Conservation (phyloP, 352 stramenopile species). For the Phytophthora megakarya region DNA sequence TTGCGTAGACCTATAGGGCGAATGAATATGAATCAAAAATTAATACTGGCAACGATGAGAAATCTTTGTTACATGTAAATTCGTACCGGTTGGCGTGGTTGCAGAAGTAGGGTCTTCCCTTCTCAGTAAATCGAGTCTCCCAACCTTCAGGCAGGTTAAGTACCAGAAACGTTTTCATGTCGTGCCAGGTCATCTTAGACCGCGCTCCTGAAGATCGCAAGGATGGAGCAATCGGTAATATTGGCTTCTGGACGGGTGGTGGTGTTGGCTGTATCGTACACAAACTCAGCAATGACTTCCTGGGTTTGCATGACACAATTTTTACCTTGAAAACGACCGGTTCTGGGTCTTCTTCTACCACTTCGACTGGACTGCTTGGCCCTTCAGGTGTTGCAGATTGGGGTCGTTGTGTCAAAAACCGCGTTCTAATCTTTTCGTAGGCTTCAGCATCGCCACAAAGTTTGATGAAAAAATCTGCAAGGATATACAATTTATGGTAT, state of each 20-base stretch:
- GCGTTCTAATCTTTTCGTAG: conserved; percentile 38
- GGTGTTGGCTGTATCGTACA: conserved; percentile 25
- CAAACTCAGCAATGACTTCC: neutral
- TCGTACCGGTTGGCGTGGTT: conserved; percentile 71
- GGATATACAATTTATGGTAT: neutral
- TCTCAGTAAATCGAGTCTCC: conserved; percentile 84
- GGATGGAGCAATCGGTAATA: conserved; percentile 36
- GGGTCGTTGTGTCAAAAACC: neutral
- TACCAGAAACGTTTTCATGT: conserved; percentile 76
- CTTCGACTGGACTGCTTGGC: conserved; percentile 11
- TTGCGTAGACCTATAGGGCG: conserved; percentile 72
- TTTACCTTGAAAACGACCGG: conserved; percentile 35
- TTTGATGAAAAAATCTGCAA: conserved; percentile 78
- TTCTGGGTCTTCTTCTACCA: conserved; percentile 18
- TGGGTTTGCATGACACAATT: neutral
- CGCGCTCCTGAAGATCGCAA: conserved; percentile 17
- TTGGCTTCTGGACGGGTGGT: conserved; percentile 13
- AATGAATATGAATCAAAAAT: neutral
- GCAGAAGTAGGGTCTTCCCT: conserved; percentile 84
- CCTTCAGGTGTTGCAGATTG: conserved; percentile 12
- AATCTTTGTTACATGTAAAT: neutral
- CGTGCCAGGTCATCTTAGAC: conserved; percentile 69
- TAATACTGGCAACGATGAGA: neutral
- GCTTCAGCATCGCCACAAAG: conserved; percentile 67
- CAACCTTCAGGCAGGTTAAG: conserved; percentile 77